Evolutionary conservation across 2,329 filamentous ascomycete genomes (phyloP), one percentile per base, ranked within the genome.

Genomic region (Xylaria sp.): DNA sequence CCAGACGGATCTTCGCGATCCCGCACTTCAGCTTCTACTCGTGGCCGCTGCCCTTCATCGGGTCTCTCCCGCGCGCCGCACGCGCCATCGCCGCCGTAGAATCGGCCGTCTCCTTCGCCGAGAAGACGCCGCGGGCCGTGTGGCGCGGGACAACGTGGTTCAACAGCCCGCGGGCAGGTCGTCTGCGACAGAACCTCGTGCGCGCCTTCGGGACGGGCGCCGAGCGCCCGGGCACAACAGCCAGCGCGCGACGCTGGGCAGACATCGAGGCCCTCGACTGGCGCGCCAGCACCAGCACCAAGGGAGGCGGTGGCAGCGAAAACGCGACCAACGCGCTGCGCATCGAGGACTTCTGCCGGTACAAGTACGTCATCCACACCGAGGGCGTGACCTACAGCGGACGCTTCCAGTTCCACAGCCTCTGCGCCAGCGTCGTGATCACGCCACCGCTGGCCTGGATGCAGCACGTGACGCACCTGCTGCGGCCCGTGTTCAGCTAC

Each of bases 1-100:
- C 15, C 1, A 57, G 48, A 70, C 61, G 58, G 35, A 75, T 75
- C 60, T 85, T 83, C 73, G 71, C 83, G 4, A 81, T 85, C 74
- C 83, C 83, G 58, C 85, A 83, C 75, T 87, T 83, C 76, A 78
- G 77, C 68, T 83, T 80, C 74, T 86, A 80, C 80, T 78, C 80
- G 5, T 85, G 83, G 83, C 75, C 79, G 21, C 76, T 83, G 46
- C 80, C 78, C 54, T 81, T 81, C 75, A 82, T 81, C 70, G 77
- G 76, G 5, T 80, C 80, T 6, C 68, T 83, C 13, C 64, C 73
- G 10, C 73, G 77, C 49, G 81, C 79, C 0, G 69, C 79, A 0
- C 33, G 44, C 0, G 75, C 75, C 52, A 80, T 82, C 55, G 35
- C 72, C 3, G 17, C 13, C 0, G 66, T 83, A 46, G 81, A 84